Conservation (phyloP, 1,139 yeast genomes). For the Yamadazyma kanchanaburiensis region DNA sequence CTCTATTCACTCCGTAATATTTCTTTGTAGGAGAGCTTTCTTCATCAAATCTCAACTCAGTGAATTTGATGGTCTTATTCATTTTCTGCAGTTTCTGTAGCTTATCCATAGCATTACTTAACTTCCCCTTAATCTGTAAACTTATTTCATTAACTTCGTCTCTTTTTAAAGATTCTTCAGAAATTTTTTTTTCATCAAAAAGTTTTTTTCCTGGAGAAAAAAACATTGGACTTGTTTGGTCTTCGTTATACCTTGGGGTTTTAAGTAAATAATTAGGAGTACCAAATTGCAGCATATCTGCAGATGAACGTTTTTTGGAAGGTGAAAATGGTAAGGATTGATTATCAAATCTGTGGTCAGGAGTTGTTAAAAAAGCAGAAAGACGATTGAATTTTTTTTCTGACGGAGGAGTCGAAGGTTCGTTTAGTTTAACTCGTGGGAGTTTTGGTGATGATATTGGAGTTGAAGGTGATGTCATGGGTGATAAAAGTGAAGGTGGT, state of each 20-base stretch:
- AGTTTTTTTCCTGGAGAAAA: constrained; percentile 41
- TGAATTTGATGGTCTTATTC: constrained; percentile 24
- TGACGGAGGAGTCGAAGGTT: constrained; percentile 14
- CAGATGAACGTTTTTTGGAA: constrained; percentile 26
- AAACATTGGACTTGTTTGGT: constrained; percentile 38
- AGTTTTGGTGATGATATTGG: constrained; percentile 27
- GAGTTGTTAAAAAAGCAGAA: constrained; percentile 29
- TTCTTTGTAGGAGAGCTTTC: constrained; percentile 31
- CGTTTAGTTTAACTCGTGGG: constrained; percentile 3
- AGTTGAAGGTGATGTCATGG: constrained; percentile 22
- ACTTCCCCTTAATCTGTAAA: constrained; percentile 32
- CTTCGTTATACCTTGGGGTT: constrained; percentile 25
- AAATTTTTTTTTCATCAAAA: constrained; percentile 13
- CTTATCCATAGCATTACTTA: constrained; percentile 41
- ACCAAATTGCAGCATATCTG: constrained; percentile 3
- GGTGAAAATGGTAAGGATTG: constrained; percentile 39
- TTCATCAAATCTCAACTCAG: constrained; percentile 30
- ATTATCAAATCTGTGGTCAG: constrained; percentile 22
- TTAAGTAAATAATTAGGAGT: constrained; percentile 19
- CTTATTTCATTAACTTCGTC: constrained; percentile 41
- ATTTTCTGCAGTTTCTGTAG: constrained; percentile 24
- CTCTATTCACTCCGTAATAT: too few species aligned
- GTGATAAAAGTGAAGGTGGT: neutral
- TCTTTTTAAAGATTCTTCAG: constrained; percentile 10
- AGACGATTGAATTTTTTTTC: constrained; percentile 17